Evolutionary conservation across 768 basidiomycete species (phyloP).

Genomic region (Amanita pallidorosea): DNA sequence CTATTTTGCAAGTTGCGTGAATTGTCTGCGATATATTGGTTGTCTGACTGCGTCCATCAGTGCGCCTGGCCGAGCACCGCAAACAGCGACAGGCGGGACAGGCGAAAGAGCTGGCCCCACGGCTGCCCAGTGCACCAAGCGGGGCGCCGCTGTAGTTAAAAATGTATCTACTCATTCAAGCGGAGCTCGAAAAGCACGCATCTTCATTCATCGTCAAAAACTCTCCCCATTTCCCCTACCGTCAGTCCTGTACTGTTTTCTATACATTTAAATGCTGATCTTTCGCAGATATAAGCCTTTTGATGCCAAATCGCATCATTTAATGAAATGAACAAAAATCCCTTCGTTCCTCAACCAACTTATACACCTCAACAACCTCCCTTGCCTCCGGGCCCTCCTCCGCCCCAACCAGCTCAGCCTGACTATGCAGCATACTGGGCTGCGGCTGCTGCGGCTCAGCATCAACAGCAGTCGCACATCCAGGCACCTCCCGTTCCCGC

Average conservation of each 20-base stretch:
- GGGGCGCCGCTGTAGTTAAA: constrained; percentile 12
- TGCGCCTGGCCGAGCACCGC: constrained; percentile 70
- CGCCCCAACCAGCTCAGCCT: constrained; percentile 52
- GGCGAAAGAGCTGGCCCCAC: constrained; percentile 59
- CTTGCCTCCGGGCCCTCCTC: constrained; percentile 71
- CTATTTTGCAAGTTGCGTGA: constrained; percentile 49
- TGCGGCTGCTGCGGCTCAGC: constrained; percentile 38
- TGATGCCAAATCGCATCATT: background rate
- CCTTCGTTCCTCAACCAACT: constrained; percentile 59
- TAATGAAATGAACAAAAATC: constrained; percentile 69
- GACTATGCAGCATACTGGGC: constrained; percentile 79
- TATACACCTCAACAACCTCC: constrained; percentile 69
- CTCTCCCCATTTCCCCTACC: background rate
- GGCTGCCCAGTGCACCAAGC: constrained; percentile 53
- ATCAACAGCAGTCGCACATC: constrained; percentile 36
- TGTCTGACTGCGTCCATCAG: constrained; percentile 13
- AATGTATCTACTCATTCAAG: background rate
- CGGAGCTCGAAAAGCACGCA: constrained; percentile 18
- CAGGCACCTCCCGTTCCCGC: constrained; percentile 39
- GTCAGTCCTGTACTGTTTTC: background rate
- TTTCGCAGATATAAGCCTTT: constrained; percentile 3
- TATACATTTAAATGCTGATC: background rate
- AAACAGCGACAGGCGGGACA: constrained; percentile 56
- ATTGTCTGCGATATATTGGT: constrained; percentile 1
- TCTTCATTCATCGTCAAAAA: background rate